Conservation (phyloP, 1,284 basidiomycete species). For the Apiotrichum gamsii region DNA sequence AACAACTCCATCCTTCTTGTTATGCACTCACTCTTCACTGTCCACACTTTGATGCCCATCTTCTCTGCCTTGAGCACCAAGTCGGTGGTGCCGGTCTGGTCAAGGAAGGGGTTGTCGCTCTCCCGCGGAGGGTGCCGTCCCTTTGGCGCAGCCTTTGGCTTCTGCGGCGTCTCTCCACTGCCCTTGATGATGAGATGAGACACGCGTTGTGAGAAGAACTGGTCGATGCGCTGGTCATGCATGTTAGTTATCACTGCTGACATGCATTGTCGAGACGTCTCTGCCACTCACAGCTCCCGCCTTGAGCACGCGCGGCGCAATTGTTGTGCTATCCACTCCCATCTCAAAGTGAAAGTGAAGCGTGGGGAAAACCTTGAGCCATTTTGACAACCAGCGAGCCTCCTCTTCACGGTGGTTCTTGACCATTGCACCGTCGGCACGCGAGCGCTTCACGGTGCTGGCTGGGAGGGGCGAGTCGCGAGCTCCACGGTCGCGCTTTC, state of each 20-base stretch:
- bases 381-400: constrained; percentile 74
- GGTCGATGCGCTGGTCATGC: constrained; percentile 55
- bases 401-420: constrained; percentile 48
- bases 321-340: constrained; percentile 52
- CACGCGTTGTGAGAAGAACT: constrained; percentile 77
- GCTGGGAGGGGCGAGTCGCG: constrained; percentile 3
- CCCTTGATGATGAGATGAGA: constrained; percentile 67
- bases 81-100: constrained; percentile 50
- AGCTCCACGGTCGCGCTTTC: constrained; percentile 13
- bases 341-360: constrained; percentile 76
- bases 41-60: constrained; percentile 88
- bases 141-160: constrained; percentile 42
- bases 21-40: constrained; percentile 59
- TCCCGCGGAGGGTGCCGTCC: constrained; percentile 10
- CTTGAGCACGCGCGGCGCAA: constrained; percentile 53
- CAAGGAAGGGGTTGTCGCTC: constrained; percentile 38
- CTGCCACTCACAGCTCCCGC: constrained; percentile 67
- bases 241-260: constrained; percentile 1
- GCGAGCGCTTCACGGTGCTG: constrained; percentile 7
- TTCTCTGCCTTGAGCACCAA: constrained; percentile 68
- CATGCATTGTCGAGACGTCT: background rate
- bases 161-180: constrained; percentile 42
- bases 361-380: constrained; percentile 71
- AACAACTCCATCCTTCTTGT: background rate
- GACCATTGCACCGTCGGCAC: constrained; percentile 6